Base-by-base conservation (phyloP, 2,329 filamentous ascomycete genomes). In the Diaporthe nobilis region DNA sequence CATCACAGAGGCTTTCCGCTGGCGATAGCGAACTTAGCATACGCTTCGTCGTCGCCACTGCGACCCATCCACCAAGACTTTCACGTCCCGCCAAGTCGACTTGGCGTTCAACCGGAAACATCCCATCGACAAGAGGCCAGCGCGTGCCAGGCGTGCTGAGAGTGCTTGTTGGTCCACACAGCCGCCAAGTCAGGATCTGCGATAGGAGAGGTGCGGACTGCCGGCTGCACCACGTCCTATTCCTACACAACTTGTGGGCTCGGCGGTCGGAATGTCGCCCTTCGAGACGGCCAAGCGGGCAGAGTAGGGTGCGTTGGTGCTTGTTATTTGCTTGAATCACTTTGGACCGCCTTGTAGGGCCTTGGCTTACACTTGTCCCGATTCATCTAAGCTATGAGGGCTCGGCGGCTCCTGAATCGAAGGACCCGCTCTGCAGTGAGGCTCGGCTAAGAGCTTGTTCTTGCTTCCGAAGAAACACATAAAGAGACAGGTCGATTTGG, bases 151-250 rank as follows among this genome's bases (percentile, higher is more conserved):
- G 58, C 73, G 60, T 75, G 47, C 58, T 72, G 57, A 73, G 67
- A 65, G 20, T n/a, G 57, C 67, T 67, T 44, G 31, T 57, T 58
- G 58, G 70, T 31, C 68, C 39, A 63, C 73, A 55, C 49, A 63
- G 68, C 49, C 68, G 73, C 73, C 73, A 63, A 75, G 58, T 28
- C 57, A 44, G 37, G 57, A 72, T 71, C 68, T 72, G 73, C 70
- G 49, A 60, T 47, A 12, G 28, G 34, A 67, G 49, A 71, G 37
- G 51, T 55, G 72, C 65, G 34, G 65, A 70, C 65, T 70, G 34
- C 65, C 65, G 65, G 65, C 65, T 39, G 65, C 34, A 70, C 34
- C 22, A 51, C 49, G 17, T 60, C 61, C 25, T 53, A 8, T 49
- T 74, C 49, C 20, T 70, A 55, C 39, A 20, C 72, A 58, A 58